Conservation (phyloP, 2,329 filamentous ascomycete genomes). For the Ascochyta pisi region DNA sequence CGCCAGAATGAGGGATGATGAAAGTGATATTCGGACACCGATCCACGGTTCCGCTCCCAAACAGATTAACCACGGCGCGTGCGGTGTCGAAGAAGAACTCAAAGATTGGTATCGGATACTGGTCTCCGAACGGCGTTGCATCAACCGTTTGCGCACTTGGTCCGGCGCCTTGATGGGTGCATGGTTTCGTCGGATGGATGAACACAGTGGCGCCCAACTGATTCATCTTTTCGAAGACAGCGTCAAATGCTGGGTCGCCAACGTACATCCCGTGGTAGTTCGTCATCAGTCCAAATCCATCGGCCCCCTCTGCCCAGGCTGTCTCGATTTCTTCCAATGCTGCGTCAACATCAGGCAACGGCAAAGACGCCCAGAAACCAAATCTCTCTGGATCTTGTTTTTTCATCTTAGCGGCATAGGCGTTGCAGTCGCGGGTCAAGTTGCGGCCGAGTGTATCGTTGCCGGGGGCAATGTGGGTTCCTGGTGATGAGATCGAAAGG, state of each 20-base stretch:
- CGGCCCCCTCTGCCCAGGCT: conserved; percentile 53
- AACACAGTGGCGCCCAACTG: conserved; percentile 57
- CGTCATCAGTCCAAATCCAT: conserved; percentile 61
- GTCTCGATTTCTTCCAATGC: conserved; percentile 57
- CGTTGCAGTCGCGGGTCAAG: conserved; percentile 52
- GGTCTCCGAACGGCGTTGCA: conserved; percentile 47
- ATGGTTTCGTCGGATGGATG: conserved; percentile 62
- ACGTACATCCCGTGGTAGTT: conserved; percentile 63
- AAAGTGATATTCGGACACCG: conserved; percentile 56
- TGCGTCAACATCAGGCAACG: conserved; percentile 58
- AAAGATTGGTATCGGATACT: conserved; percentile 55
- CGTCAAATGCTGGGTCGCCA: conserved; percentile 55
- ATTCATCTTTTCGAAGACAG: conserved; percentile 59
- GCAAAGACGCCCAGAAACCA: conserved; percentile 62
- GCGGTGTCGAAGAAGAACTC: conserved; percentile 64
- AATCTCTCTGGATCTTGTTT: conserved; percentile 50
- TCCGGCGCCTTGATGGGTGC: conserved; percentile 40
- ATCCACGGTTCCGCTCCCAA: conserved; percentile 56
- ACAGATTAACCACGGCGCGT: conserved; percentile 57
- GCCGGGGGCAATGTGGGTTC: conserved; percentile 55
- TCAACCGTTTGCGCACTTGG: conserved; percentile 20
- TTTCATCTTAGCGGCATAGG: conserved; percentile 52
- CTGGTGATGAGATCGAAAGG: conserved; percentile 62
- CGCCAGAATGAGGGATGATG: conserved; percentile 59
- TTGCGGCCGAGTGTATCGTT: conserved; percentile 47